Conservation (phyloP, 768 basidiomycete genomes). For the Russula earlei region DNA sequence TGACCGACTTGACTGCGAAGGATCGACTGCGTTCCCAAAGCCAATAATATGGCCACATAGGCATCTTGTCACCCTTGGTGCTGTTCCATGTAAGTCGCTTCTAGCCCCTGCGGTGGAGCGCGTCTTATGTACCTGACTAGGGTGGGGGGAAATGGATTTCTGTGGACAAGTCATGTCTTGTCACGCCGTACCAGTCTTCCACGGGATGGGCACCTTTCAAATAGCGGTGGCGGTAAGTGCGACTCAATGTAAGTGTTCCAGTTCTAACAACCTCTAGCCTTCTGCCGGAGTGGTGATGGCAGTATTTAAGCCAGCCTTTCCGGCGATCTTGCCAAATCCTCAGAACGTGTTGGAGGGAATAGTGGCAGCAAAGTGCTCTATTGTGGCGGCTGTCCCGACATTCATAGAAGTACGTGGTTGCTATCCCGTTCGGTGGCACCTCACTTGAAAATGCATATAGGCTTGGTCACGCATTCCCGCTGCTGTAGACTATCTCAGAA, state of each 20-base stretch:
- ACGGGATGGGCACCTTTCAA: constrained; percentile 26
- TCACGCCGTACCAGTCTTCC: constrained; percentile 28
- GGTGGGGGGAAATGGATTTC: constrained; percentile 22
- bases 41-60: constrained; percentile 22
- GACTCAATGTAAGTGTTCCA: background rate
- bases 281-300: constrained; percentile 24
- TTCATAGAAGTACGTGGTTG: constrained; percentile 27
- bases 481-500: constrained; percentile 20
- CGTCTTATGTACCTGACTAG: background rate
- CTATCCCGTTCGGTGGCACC: background rate
- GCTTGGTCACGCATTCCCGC: constrained; percentile 21
- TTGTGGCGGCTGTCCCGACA: constrained; percentile 26
- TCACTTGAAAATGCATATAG: constrained; percentile 6
- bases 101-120: background rate
- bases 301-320: constrained; percentile 25
- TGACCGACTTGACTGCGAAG: constrained; percentile 6
- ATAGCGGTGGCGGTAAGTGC: constrained; percentile 21
- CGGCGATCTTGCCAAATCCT: constrained; percentile 26
- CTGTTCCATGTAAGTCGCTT: constrained; percentile 11
- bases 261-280: constrained; percentile 18
- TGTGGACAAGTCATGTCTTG: constrained; percentile 23
- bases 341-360: constrained; percentile 25
- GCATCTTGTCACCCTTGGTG: constrained; percentile 2
- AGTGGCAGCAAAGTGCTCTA: constrained; percentile 19
- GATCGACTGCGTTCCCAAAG: constrained; percentile 27